phyloP scores from a whole-genome alignment of 345 rosid genomes.

The Ceriops zippeliana region DNA sequence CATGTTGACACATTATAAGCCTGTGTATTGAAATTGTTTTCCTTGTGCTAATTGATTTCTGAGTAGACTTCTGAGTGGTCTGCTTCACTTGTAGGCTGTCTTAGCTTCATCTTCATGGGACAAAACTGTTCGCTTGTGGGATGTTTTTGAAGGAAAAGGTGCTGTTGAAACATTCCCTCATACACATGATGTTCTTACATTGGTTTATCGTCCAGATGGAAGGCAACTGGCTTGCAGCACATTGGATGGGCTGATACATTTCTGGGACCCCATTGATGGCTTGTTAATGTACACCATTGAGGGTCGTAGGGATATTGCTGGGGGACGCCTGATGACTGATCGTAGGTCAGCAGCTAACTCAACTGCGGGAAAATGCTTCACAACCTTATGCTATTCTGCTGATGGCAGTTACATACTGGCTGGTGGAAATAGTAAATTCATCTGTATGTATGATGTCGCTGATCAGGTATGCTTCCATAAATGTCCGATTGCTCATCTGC shows the following conservation, averaged over 20 bases:
- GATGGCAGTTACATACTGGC: conserved; percentile 94
- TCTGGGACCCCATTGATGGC: conserved; percentile 96
- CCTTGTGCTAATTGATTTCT: conserved; percentile 2
- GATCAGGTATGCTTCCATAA: conserved; percentile 56
- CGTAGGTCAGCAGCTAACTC: conserved; percentile 92
- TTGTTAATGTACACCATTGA: conserved; percentile 84
- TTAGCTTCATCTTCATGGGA: conserved; percentile 99
- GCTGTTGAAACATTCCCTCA: conserved; percentile 81
- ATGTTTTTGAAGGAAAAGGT: conserved; percentile 91
- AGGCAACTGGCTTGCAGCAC: conserved; percentile 87
- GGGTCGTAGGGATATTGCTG: conserved; percentile 95
- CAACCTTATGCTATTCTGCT: conserved; percentile 85
- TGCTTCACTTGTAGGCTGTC: conserved; percentile 37
- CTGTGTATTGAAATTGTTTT: neutral
- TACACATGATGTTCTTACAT: conserved; percentile 85
- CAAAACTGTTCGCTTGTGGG: conserved; percentile 86
- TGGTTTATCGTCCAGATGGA: conserved; percentile 93
- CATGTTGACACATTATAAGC: neutral
- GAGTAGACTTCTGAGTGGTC: conserved; percentile 5
- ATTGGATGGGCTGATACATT: conserved; percentile 90
- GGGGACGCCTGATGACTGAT: conserved; percentile 88
- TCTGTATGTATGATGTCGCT: conserved; percentile 91
- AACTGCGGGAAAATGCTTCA: conserved; percentile 90
- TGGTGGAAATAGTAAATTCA: conserved; percentile 92
- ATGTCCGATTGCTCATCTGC: too few relatives aligned